phyloP scores from a whole-genome alignment of 345 rosid species.

The Corchorus olitorius region DNA sequence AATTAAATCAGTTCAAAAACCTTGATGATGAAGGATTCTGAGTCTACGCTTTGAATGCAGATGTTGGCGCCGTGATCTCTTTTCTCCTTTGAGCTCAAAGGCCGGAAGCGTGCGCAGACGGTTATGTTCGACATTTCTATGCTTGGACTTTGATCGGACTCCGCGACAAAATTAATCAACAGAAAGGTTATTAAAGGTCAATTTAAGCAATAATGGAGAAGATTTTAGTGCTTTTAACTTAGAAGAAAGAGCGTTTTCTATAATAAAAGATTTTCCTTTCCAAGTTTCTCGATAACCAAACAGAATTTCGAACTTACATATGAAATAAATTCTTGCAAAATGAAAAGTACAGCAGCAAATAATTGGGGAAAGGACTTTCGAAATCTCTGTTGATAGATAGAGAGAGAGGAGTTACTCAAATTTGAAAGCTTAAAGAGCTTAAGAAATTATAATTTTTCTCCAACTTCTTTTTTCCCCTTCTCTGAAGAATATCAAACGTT shows the following conservation, averaged over 20 bases:
- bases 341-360: not conserved
- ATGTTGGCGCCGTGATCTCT: constrained; percentile 47
- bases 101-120: constrained; percentile 83
- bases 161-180: constrained; percentile 10
- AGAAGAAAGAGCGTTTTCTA: not conserved
- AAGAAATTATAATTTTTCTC: too few species aligned
- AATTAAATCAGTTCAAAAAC: constrained; percentile 22
- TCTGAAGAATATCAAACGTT: too few species aligned
- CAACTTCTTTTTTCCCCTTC: too few species aligned
- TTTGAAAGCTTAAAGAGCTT: not conserved
- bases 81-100: constrained; percentile 66
- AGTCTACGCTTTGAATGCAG: constrained; percentile 53
- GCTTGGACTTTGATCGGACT: not conserved
- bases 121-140: constrained; percentile 56
- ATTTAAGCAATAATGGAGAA: not conserved
- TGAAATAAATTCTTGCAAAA: not conserved
- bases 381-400: not conserved
- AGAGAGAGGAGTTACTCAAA: not conserved
- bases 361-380: not conserved
- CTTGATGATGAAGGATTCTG: constrained; percentile 67
- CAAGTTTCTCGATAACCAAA: not conserved
- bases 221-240: not conserved
- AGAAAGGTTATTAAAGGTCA: not conserved
- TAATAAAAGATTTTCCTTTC: not conserved
- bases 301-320: not conserved